A percentile compares a stretch with the other conserved stretches of the same genome.
Evolutionary conservation across 345 rosid species (phyloP).

Genomic region (Sisymbrium irio): DNA sequence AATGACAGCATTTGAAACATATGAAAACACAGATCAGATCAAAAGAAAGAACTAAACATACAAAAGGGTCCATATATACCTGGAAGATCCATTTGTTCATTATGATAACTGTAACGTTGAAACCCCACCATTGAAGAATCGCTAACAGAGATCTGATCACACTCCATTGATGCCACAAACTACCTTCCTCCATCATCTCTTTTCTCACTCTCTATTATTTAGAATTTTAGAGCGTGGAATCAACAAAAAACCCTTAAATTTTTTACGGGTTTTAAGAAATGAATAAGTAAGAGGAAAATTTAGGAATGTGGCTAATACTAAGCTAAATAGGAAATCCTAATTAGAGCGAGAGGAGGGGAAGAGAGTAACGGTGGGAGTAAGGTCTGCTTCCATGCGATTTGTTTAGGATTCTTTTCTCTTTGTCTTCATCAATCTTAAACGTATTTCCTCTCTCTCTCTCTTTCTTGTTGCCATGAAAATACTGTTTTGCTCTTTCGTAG

Average conservation of each 20-base stretch:
- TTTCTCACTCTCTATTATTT: constrained; percentile 15
- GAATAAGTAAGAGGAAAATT: not conserved
- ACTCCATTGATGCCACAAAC: constrained; percentile 24
- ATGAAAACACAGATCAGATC: constrained; percentile 13
- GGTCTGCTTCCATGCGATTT: constrained; percentile 47
- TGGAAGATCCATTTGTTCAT: constrained; percentile 99
- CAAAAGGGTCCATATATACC: constrained; percentile 38
- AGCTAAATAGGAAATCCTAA: constrained; percentile 34
- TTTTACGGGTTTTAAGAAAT: constrained; percentile 8
- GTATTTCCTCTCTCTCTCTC: constrained; percentile 25
- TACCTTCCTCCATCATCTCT: constrained; percentile 65
- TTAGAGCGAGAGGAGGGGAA: not conserved
- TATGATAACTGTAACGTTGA: constrained; percentile 96
- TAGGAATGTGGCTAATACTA: not conserved
- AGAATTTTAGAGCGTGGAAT: not conserved
- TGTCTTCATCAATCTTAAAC: constrained; percentile 32
- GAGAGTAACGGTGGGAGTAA: constrained; percentile 45
- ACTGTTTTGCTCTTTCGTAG: constrained; percentile 1
- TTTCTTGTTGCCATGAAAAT: constrained; percentile 26
- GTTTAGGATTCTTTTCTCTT: constrained; percentile 9
- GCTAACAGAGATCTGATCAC: constrained; percentile 87
- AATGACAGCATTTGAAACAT: not conserved
- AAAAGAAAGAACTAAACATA: not conserved
- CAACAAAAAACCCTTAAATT: not conserved
- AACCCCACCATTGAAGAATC: constrained; percentile 96